Conservation (phyloP, 352 stramenopile species). For the Thalassiosira livingstoniorum region DNA sequence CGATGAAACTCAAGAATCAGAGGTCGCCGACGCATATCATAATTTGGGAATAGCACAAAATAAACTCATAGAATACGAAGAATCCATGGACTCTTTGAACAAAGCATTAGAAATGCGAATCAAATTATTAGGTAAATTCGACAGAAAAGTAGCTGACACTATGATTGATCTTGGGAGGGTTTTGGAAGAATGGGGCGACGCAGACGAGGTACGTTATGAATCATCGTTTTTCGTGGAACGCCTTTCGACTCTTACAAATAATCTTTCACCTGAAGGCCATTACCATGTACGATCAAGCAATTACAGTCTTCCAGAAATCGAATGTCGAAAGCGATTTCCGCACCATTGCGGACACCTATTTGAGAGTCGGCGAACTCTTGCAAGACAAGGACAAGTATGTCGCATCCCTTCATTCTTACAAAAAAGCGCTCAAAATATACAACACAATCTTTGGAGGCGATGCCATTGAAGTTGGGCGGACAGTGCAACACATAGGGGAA, state of each 20-base stretch:
- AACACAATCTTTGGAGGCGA: conserved; percentile 39
- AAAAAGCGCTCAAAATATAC: conserved; percentile 64
- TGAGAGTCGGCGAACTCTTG: conserved; percentile 52
- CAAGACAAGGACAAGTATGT: conserved; percentile 54
- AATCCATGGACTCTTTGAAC: conserved; percentile 55
- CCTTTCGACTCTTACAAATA: neutral
- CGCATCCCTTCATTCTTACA: conserved; percentile 50
- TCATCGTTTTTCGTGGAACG: neutral
- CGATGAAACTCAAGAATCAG: conserved; percentile 37
- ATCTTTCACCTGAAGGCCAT: conserved; percentile 36
- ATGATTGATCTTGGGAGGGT: conserved; percentile 60
- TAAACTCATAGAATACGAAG: conserved; percentile 54
- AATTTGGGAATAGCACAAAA: conserved; percentile 51
- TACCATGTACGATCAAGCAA: conserved; percentile 59
- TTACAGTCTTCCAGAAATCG: conserved; percentile 53
- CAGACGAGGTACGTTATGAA: conserved; percentile 53
- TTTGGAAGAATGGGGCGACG: conserved; percentile 51
- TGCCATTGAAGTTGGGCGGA: conserved; percentile 50
- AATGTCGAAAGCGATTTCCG: conserved; percentile 41
- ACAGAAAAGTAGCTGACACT: conserved; percentile 55
- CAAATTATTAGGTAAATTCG: conserved; percentile 50
- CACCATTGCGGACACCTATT: conserved; percentile 42
- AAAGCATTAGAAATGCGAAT: conserved; percentile 59
- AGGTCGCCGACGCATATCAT: conserved; percentile 55
- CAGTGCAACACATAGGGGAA: conserved; percentile 41